phyloP scores from a whole-genome alignment of 2,329 filamentous ascomycete genomes.

The Metarhizium anisopliae region DNA sequence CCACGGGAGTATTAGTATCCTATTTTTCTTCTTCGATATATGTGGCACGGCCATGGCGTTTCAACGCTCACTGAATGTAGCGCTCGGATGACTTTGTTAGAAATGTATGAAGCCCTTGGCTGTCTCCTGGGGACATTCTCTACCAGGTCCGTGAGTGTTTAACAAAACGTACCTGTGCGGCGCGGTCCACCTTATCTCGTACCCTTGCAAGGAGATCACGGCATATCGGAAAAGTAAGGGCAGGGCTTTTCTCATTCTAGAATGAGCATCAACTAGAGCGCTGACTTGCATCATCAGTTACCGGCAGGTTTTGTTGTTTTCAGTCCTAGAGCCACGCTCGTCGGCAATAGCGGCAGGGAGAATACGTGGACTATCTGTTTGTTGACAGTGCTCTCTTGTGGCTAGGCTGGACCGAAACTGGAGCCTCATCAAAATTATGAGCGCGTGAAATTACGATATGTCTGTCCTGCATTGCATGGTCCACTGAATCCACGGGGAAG shows the following conservation, averaged over 20 bases:
- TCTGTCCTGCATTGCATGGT: background rate
- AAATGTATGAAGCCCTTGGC: no score
- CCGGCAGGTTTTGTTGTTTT: no score
- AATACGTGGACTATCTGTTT: background rate
- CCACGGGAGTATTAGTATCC: background rate
- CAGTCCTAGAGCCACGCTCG: background rate
- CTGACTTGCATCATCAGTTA: background rate
- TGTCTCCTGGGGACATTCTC: background rate
- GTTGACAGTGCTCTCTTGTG: background rate
- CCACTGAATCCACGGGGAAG: background rate
- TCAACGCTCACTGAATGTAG: background rate
- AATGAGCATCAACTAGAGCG: background rate
- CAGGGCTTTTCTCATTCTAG: background rate
- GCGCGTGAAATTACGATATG: background rate
- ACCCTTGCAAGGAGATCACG: background rate
- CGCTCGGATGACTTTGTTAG: no score
- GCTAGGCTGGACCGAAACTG: no score
- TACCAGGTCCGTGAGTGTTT: background rate
- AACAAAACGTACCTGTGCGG: background rate
- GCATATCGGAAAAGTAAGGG: background rate
- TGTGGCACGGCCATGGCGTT: background rate
- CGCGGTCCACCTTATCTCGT: background rate
- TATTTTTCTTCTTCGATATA: no score
- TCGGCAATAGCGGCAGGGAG: slow-evolving; percentile 1
- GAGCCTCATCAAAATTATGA: no score